Evolutionary conservation across 345 rosid genomes (phyloP), one percentile per base, ranked within the genome.

Genomic region (Sapria himalayana): DNA sequence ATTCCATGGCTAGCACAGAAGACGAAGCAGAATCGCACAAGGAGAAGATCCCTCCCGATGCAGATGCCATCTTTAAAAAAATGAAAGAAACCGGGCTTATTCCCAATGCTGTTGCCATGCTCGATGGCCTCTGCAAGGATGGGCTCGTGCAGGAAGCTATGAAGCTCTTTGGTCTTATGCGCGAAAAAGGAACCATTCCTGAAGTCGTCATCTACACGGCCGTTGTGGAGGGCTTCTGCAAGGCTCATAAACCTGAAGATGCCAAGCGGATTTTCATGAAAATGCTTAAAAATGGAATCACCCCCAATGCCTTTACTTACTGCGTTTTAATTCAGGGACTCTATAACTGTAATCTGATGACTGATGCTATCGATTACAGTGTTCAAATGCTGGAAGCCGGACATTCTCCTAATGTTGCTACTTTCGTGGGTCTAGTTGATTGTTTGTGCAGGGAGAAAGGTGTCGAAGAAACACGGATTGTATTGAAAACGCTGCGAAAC

Each of bases 121-220:
- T 89, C 15, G 98, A 89, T 38, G 95, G 98, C 2, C 77, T 79
- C 13, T 89, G 93, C 67, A 89, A 79, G 56, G 93, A 89, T 43
- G 93, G 98, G 5, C 84, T 89, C 19, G 64, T 74, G 17, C 82
- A 74, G 13, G 95, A 79, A 49, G 95, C 98, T 11, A 67, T 89
- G 93, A 77, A 82, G 52, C 86, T 82, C 22, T 89, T 89, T 15
- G 77, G 70, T 20, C 29, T 46, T 46, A 79, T 89, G 79, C 76
- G 91, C 4, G 85, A 82, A 51, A 79, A 68, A 51, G 92, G 93
- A 33, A 66, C 85, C 2, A 74, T 79, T 41, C 98, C 98, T 9
- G 98, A 89, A 38, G 79, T 79, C 25, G 93, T 82, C 39, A 51
- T 82, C 42, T 82, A 89, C 66, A 79, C 98, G 5, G 95, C 93